Base-by-base conservation (phyloP, 2,329 filamentous ascomycete genomes). In the Colletotrichum sojae region DNA sequence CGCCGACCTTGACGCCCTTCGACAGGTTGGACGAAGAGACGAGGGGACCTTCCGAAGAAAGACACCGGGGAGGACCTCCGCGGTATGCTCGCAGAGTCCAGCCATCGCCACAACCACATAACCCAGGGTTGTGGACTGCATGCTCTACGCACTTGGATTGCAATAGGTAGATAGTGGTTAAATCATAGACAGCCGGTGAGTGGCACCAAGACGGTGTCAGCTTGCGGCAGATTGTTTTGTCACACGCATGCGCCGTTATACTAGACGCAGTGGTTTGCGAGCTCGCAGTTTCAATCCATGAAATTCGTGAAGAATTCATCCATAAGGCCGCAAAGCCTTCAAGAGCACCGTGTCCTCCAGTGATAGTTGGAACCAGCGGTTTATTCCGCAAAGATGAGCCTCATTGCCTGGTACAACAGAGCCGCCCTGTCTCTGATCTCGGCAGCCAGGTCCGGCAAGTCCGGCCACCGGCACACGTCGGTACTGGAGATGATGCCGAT, bases 21-120 rank as follows among this genome's bases (percentile, higher is more conserved):
- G 49, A 51, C 10, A 52, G 56, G 13, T n/a, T 43, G 62, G 51
- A 66, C 43, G 62, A 66, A 36, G 25, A 55, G 22, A 45, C 36
- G 54, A 31, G 13, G 25, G 2, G 8, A 25, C 16, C 46, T 6
- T 49, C n/a, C 49, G 25, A 53, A 31, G 49, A 53, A 22, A 31
- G 16, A 16, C 22, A 40, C 45, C 66, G 31, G 62, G 27, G 22
- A 51, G 31, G 12, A 31, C 12, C 31, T 39, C 62, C 43, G 8
- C 40, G 31, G 25, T 15, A 40, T 56, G 18, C 18, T 18, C 8
- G 22, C 15, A 15, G 25, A 12, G 20, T 39, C 20, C 18, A 36
- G 39, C 20, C 43, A 40, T 69, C 46, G 67, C 67, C 67, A 67
- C 62, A 56, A 51, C 52, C 45, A 63, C 52, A 36, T 45, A 27